Base-by-base conservation (phyloP, 163 green algal species). In the Chloroidium sp. region DNA sequence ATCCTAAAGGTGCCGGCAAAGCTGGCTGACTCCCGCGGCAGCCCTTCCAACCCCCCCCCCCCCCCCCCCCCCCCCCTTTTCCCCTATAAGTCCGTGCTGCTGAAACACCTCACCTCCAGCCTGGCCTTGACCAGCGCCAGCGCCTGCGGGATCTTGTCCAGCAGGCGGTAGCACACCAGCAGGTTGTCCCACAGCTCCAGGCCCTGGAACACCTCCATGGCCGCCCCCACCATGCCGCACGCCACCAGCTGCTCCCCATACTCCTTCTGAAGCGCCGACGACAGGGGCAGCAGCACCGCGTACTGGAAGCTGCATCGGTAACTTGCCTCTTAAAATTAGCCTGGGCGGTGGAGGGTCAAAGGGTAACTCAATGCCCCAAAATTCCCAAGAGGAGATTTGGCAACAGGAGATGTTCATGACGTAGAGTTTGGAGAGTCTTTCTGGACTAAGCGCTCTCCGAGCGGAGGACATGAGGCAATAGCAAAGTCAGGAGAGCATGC, bases 151-250 rank as follows among this genome's bases (percentile, higher is more conserved):
- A 85, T 86, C 86, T 97, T 97, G 69, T 89, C 89, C 80, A 97
- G 86, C 82, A 97, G 83, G 58, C 85, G 87, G 89, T 96, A 96
- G 91, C 94, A 98, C 69, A 93, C 79, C 69, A 97, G 92, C 3
- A 96, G 84, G 69, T 77, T 80, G 85, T 98, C 94, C 94, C 94
- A 98, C 80, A 95, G 84, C 84, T 97, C 92, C 74, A 95, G 84
- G 12, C 81, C 72, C 88, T 98, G 94, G 80, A 96, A 97, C 57
- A 95, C 81, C 12, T 69, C 59, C 82, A 97, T 85, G n/a, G 80
- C 75, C 76, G 67, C 76, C 61, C 92, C 88, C 1, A 96, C 88
- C 76, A 95, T 87, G 67, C 93, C 94, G 59, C 88, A 81, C 0
- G 85, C 84, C 62, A 98, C 76, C 79, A 95, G 88, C 67, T 89